phyloP scores from a whole-genome alignment of 371 early-diverging fungal species.

The Parasitella parasitica region DNA sequence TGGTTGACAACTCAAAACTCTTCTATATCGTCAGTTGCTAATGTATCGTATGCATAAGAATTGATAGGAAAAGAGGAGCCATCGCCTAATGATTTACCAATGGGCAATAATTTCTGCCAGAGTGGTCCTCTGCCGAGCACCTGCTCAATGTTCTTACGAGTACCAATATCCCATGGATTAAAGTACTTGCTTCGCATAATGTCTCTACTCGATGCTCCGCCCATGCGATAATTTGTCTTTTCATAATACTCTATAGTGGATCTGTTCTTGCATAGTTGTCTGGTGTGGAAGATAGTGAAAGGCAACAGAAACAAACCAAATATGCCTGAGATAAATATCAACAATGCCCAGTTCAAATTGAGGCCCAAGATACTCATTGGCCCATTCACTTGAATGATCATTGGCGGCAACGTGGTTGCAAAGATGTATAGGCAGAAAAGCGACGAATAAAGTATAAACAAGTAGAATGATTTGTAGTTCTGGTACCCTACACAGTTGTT shows the following conservation, averaged over 20 bases:
- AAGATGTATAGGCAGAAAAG: constrained; percentile 57
- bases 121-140: constrained; percentile 52
- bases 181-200: constrained; percentile 47
- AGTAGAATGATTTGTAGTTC: constrained; percentile 70
- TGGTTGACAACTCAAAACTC: neutral
- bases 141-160: constrained; percentile 51
- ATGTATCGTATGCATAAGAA: constrained; percentile 46
- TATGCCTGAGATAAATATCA: constrained; percentile 54
- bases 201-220: constrained; percentile 19
- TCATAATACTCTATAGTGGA: constrained; percentile 73
- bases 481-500: constrained; percentile 72
- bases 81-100: constrained; percentile 50
- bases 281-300: constrained; percentile 58
- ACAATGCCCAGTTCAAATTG: constrained; percentile 41
- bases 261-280: constrained; percentile 56
- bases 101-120: constrained; percentile 61
- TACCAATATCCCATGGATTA: constrained; percentile 67
- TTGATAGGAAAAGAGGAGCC: constrained; percentile 46
- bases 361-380: constrained; percentile 40
- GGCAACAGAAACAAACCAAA: constrained; percentile 62
- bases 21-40: constrained; percentile 32
- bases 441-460: constrained; percentile 58
- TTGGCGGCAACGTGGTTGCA: constrained; percentile 33
- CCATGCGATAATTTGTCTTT: constrained; percentile 43
- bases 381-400: constrained; percentile 32